Base-by-base conservation (phyloP, 2,329 filamentous ascomycete genomes). In the Lasiodiplodia hormozganensis region DNA sequence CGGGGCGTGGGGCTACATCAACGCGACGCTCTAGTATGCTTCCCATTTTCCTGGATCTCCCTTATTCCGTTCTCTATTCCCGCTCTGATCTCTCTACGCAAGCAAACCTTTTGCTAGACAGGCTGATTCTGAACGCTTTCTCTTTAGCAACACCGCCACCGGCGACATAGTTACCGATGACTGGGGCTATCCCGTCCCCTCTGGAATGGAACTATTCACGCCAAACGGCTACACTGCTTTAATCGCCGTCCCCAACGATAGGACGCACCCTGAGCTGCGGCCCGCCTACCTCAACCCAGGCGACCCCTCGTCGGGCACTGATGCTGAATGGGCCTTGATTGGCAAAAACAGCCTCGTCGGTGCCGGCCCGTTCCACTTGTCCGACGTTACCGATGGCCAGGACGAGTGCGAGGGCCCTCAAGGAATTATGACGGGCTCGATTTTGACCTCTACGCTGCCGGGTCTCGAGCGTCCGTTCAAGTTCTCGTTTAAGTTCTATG, bases 1-100 rank as follows among this genome's bases (percentile, higher is more conserved):
- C 12, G 60, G 60, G 25, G 60, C 60, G n/a, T 64, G 60, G 60
- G 60, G 60, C 23, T 64, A 40, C 31, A 64, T 64, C 47, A 64
- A 64, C 16, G 38, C 60, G 6, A 52, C 60, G 12, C 60, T 64
- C 18, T 31, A 38, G 60, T 64, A 64, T 25, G 47, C 47, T 36
- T 34, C 14, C 2, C 25, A 8, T 43, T 34, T 51, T 0, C 58
- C 14, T 4, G 2, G 23, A n/a, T n/a, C 4, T 60, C 18, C 57
- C 36, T 4, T 6, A 5, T 1, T 4, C 36, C 16, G 16, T 21
- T 0, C 2, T 4, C 4, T 14, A 25, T 6, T 2, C 5, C 54
- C 4, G 12, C 10, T 14, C 21, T 23, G 16, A 4, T 28, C 7
- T 1, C 28, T 36, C 8, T 12, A 10, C 28, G 2, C 21, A 2